These are phyloP conservation scores for Bacterosira constricta DNA, from an alignment of 108 stramenopile species.

Conservation along the genomic window DNA sequence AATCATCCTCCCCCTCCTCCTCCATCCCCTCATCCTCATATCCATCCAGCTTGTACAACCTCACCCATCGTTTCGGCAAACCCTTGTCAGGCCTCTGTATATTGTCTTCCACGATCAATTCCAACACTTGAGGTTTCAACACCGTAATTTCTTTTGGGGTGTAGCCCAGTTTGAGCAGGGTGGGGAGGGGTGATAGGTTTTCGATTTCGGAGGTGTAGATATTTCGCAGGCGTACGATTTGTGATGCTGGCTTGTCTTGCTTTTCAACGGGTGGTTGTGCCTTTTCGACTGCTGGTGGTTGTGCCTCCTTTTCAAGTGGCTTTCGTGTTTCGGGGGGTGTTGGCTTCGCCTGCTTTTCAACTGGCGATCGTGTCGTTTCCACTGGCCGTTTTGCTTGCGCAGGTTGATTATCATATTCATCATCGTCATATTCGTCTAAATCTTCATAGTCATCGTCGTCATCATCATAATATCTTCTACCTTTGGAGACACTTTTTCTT, in stretches of 20 bases:
- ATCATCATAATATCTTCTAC: not conserved
- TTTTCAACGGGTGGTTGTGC: not conserved
- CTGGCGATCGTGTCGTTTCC: too few species aligned
- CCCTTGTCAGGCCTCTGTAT: conserved; percentile 59
- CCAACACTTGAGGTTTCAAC: conserved; percentile 60
- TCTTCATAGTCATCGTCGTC: conserved; percentile 7
- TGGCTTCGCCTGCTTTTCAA: not conserved
- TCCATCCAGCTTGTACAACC: conserved; percentile 17
- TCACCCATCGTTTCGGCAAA: conserved; percentile 67
- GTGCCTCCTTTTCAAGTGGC: not conserved
- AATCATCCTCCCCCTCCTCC: conserved; percentile 39
- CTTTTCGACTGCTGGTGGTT: not conserved
- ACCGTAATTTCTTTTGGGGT: conserved; percentile 41
- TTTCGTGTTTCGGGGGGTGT: conserved; percentile 1
- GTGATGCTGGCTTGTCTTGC: conserved; percentile 1
- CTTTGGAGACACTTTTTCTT: not conserved
- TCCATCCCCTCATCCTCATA: conserved; percentile 24
- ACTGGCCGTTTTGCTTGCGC: too few species aligned
- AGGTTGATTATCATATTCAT: conserved; percentile 1
- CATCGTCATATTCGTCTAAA: not conserved
- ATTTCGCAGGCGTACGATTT: conserved; percentile 38
- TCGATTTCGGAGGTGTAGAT: conserved; percentile 23
- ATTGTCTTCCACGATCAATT: conserved; percentile 59
- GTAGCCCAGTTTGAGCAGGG: conserved; percentile 58
- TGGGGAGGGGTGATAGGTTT: conserved; percentile 37